phyloP scores from a whole-genome alignment of 2,329 filamentous ascomycete genomes.

The Aureobasidium sp. region DNA sequence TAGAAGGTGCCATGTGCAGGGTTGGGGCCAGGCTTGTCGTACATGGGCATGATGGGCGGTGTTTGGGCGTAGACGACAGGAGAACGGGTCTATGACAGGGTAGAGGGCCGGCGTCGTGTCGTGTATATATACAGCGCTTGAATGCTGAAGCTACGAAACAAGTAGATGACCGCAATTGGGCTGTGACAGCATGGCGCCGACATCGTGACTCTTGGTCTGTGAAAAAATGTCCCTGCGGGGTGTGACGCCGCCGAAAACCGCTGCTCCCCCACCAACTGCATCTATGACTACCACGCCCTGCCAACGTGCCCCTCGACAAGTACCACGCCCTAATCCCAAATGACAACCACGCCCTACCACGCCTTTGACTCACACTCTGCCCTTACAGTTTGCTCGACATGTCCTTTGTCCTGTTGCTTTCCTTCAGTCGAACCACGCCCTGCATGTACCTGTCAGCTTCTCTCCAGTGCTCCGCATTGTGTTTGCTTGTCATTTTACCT shows the following conservation, averaged over 20 bases:
- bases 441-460: constrained; percentile 25
- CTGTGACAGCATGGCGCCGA: constrained; percentile 2
- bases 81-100: neutral
- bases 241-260: neutral
- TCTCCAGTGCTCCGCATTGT: neutral
- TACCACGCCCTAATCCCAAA: neutral
- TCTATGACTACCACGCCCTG: neutral
- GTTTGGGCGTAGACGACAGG: neutral
- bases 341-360: neutral
- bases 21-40: neutral
- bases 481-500: constrained; percentile 41
- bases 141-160: neutral
- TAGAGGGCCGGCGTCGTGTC: neutral
- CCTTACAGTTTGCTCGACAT: neutral
- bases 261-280: neutral
- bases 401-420: constrained; percentile 18
- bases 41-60: constrained; percentile 18
- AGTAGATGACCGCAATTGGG: neutral
- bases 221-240: constrained; percentile 4
- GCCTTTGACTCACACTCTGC: neutral
- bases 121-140: neutral
- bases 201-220: constrained; percentile 7
- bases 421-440: constrained; percentile 48
- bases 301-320: neutral
- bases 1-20: neutral